These are phyloP conservation scores for Alternaria metachromatica DNA, from an alignment of 2,329 filamentous ascomycete genomes.

Conservation along the genomic window DNA sequence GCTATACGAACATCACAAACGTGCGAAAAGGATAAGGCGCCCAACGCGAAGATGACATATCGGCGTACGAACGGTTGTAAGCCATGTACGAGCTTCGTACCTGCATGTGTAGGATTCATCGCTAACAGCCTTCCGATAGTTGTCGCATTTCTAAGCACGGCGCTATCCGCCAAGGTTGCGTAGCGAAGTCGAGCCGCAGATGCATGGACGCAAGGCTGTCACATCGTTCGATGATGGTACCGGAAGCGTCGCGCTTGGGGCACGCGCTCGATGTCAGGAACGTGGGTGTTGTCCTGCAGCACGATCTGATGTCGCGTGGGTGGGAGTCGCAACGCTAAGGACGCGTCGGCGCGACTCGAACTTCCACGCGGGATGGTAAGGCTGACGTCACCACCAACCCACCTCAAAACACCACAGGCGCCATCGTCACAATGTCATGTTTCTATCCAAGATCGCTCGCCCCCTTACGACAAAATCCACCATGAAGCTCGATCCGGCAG, in stretches of 20 bases:
- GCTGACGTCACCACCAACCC: conserved; percentile 4
- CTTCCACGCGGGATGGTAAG: background rate
- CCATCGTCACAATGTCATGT: background rate
- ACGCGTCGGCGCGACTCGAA: background rate
- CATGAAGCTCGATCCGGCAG: conserved; percentile 67
- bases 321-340: background rate
- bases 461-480: background rate
- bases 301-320: rapidly evolving
- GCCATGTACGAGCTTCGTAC: background rate
- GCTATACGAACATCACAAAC: background rate
- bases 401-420: background rate
- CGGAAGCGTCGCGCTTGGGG: background rate
- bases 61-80: background rate
- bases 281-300: too few relatives aligned
- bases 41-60: background rate
- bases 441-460: background rate
- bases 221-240: background rate
- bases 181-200: background rate
- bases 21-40: background rate
- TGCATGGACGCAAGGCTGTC: background rate
- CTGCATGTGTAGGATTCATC: conserved; percentile 32
- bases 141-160: background rate
- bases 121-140: background rate
- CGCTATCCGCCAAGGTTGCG: background rate
- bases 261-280: background rate